Conservation (phyloP, 441 rosid genomes). For the Pelargonium hybrid region DNA sequence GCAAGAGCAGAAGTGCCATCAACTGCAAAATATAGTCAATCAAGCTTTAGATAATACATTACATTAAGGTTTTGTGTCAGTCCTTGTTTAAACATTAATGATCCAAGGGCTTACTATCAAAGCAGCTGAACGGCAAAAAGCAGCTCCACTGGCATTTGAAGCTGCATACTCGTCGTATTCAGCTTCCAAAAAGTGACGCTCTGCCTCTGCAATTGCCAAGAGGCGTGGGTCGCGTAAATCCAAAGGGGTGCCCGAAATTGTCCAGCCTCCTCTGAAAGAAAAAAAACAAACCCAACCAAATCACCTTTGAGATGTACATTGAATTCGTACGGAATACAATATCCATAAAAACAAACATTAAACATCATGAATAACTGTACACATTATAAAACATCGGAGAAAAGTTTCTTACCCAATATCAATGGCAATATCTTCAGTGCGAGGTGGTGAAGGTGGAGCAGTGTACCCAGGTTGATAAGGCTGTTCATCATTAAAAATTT, state of each 20-base stretch:
- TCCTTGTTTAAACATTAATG: neutral
- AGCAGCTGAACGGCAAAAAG: conserved; percentile 91
- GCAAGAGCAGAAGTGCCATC: conserved; percentile 75
- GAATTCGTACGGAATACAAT: too few relatives aligned
- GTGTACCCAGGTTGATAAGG: conserved; percentile 66
- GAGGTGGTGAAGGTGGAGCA: conserved; percentile 52
- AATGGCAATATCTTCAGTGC: conserved; percentile 54
- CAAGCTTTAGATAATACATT: neutral
- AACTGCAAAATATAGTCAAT: conserved; percentile 32
- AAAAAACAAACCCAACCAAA: neutral
- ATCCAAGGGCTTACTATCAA: conserved; percentile 44
- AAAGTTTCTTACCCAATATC: conserved; percentile 57
- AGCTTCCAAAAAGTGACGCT: conserved; percentile 62
- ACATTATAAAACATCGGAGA: neutral
- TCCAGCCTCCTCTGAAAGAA: conserved; percentile 77
- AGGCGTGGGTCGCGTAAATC: conserved; percentile 78
- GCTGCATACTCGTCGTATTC: conserved; percentile 80
- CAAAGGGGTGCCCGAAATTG: conserved; percentile 70
- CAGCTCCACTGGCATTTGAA: conserved; percentile 81
- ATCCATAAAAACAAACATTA: conserved; percentile 1
- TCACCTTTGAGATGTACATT: too few relatives aligned
- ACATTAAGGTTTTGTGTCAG: neutral
- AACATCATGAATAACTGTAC: neutral
- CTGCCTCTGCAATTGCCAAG: conserved; percentile 85
- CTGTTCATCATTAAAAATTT: conserved; percentile 26